Conservation (phyloP, 345 rosid genomes). For the Populus nigra region DNA sequence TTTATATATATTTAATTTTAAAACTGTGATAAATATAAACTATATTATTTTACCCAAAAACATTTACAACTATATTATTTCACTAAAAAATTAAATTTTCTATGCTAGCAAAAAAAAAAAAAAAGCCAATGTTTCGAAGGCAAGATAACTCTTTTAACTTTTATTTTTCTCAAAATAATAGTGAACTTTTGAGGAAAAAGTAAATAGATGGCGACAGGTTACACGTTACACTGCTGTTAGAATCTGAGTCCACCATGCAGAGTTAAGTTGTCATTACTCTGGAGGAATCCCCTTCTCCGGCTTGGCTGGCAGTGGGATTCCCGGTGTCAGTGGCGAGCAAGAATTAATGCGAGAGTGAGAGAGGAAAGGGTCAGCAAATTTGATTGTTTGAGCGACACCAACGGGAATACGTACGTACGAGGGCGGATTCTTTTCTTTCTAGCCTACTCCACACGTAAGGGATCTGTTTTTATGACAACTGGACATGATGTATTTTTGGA, state of each 20-base stretch:
- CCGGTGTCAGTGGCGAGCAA: neutral
- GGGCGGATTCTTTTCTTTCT: neutral
- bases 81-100: too few species aligned
- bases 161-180: neutral
- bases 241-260: neutral
- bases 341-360: neutral
- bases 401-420: neutral
- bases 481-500: neutral
- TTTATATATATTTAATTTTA: too few species aligned
- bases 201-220: too few species aligned
- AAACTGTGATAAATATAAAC: too few species aligned
- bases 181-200: neutral
- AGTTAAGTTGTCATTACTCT: neutral
- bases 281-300: neutral
- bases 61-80: too few species aligned
- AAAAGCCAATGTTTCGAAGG: neutral
- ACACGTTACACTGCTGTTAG: neutral
- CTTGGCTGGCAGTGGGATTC: neutral
- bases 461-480: neutral
- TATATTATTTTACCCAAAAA: too few species aligned
- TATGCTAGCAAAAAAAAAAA: too few species aligned
- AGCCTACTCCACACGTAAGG: neutral
- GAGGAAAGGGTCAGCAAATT: neutral
- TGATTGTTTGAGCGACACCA: neutral
- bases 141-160: neutral